Conservation (phyloP, 2,329 filamentous ascomycete species). For the Pseudogymnoascus sp. region DNA sequence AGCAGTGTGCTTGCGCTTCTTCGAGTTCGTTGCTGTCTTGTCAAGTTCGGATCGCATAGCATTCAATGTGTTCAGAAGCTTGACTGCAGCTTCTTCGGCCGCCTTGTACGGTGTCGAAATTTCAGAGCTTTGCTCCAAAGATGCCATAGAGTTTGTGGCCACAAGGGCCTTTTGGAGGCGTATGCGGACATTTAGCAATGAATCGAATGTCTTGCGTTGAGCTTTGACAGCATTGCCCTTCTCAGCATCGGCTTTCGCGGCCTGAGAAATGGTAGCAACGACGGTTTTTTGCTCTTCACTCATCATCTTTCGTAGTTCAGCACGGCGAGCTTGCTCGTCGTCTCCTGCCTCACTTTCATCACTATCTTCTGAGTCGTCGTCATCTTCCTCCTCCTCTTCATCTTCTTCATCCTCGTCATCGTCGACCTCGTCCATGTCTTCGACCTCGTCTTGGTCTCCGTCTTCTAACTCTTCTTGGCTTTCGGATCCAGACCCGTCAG, state of each 20-base stretch:
- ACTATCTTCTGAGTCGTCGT: constrained; percentile 21
- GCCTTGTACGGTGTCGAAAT: constrained; percentile 52
- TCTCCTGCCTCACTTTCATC: constrained; percentile 23
- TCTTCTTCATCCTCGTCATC: constrained; percentile 24
- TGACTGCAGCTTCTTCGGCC: constrained; percentile 77
- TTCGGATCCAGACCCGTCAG: constrained; percentile 26
- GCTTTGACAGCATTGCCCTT: constrained; percentile 82
- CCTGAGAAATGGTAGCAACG: constrained; percentile 49
- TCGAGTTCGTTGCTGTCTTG: constrained; percentile 37
- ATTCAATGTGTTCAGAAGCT: constrained; percentile 75
- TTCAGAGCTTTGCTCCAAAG: constrained; percentile 34
- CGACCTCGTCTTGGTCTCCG: constrained; percentile 27
- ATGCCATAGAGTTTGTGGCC: constrained; percentile 64
- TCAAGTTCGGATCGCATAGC: constrained; percentile 55
- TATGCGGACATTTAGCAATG: constrained; percentile 81
- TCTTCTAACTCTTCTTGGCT: constrained; percentile 26
- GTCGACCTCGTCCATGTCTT: constrained; percentile 19
- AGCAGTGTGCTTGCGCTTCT: constrained; percentile 50
- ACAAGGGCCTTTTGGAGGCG: constrained; percentile 86
- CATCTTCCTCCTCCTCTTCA: constrained; percentile 30
- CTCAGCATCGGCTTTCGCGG: constrained; percentile 65
- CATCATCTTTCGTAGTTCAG: constrained; percentile 60
- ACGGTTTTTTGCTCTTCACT: constrained; percentile 58
- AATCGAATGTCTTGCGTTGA: constrained; percentile 80
- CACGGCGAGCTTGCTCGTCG: constrained; percentile 33